Base-by-base conservation (phyloP, 257 asterid genomes). In the Solanum tacnaense region DNA sequence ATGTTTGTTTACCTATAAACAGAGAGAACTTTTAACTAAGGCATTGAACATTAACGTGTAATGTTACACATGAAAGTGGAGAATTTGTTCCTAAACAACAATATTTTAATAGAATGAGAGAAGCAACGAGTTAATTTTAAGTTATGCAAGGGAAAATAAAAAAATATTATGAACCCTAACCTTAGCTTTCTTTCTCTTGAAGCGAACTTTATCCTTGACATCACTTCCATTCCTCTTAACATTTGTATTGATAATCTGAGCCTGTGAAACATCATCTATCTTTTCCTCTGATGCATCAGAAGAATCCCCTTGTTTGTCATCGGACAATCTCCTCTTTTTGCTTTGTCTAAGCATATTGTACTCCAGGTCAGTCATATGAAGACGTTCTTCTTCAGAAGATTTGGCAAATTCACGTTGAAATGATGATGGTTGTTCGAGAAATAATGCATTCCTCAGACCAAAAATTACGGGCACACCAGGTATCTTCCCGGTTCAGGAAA, bases 401-500 rank as follows among this genome's bases (percentile, higher is more conserved):
- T 92, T 94, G 75, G 92, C 98, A 89, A 90, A 93, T 83, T 96
- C 91, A 31, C 91, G 94, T 71, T 96, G 99, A 65, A 83, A 81
- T 83, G 94, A 86, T 27, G 99, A 97, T 27, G 99, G 99, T n/a
- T 87, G 89, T 86, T 97, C 98, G 36, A 97, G 92, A 89, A 94
- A 94, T 60, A 96, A 95, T 73, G 98, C 94, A 90, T 97, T 95
- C 89, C 98, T 89, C 74, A 96, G 98, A 83, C 90, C 98, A 90
- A 91, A 94, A 56, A 96, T 83, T 52, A 93, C 35, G 16, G 99
- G 99, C 49, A 97, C 98, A 60, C 99, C 98, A 85, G 98, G 98
- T 90, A 97, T 91, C 99, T 96, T 95, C 86, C 68, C 67, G 4
- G 85, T 29, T 81, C 68, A 81, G 41, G 86, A 83, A 56, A 83